Evolutionary conservation across 345 rosid species (phyloP), one percentile per base, ranked within the genome.

Genomic region (Acer campestre): DNA sequence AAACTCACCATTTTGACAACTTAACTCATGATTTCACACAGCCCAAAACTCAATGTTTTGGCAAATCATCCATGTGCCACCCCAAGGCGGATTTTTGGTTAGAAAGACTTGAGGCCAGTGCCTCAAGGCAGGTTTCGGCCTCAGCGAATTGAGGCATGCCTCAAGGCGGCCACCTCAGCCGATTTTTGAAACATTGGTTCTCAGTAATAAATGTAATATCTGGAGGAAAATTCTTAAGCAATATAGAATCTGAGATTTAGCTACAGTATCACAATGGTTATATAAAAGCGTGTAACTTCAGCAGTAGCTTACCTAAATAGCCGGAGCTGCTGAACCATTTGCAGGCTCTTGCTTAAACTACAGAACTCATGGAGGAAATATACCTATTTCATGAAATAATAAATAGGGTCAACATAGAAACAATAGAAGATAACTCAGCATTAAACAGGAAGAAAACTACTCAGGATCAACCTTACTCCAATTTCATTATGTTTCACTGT

Each of bases 281-380:
- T 59, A 59, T 64, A 49, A 46, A 73, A 27, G 76, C 44, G 67
- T 46, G 49, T 46, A 72, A 72, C 65, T 69, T 81, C 78, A 44
- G 67, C 16, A 75, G 53, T 61, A 75, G 70, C 79, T 62, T 84
- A 92, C 99, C 89, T 85, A 87, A 88, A 90, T 64, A 95, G 85
- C 72, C 92, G 94, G 76, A 94, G 88, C 85, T 92, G 94, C 89
- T 90, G 98, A 70, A 90, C 97, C 94, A 93, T 89, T 80, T 90
- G 98, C 77, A 93, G 85, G 83, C 90, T 90, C 89, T 92, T 95
- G 90, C 91, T 85, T 83, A 92, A 85, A 85, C 90, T 84, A 80
- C 98, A 95, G 85, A 91, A 95, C 75, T 95, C 99, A 8, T 85
- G 92, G 88, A 93, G 85, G 89, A 95, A 92, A 77, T 84, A 77